These are phyloP conservation scores for Coccomyxa subellipsoidea DNA, from an alignment of 163 green algal species.

Conservation along the genomic window DNA sequence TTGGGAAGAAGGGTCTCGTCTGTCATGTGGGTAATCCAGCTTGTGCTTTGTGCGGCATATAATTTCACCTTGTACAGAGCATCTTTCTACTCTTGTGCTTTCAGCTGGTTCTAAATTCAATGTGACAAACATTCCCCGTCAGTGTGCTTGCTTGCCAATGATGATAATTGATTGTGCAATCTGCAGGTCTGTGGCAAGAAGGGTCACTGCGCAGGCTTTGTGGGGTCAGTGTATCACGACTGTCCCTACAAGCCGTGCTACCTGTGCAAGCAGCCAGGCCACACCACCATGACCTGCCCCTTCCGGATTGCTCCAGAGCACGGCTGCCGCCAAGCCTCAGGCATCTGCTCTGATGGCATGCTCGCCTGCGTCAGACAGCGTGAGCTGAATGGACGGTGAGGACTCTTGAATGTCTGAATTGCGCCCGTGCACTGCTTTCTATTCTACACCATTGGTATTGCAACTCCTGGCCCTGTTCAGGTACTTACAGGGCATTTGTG, in stretches of 20 bases:
- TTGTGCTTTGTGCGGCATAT: background rate
- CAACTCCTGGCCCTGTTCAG: background rate
- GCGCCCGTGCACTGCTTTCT: background rate
- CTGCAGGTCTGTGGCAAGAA: slow-evolving; percentile 76
- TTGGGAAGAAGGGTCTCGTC: slow-evolving; percentile 5
- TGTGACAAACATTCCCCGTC: background rate
- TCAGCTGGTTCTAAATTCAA: background rate
- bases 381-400: slow-evolving; percentile 28
- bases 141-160: background rate
- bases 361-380: slow-evolving; percentile 22
- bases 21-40: slow-evolving; percentile 25
- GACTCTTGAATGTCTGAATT: background rate
- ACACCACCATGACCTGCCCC: slow-evolving; percentile 83
- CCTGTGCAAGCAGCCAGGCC: slow-evolving; percentile 78
- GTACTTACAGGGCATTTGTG: background rate
- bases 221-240: slow-evolving; percentile 60
- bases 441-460: background rate
- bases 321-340: slow-evolving; percentile 17
- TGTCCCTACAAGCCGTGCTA: slow-evolving; percentile 64
- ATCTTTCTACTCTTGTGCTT: background rate
- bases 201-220: slow-evolving; percentile 79
- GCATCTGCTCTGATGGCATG: slow-evolving; percentile 1
- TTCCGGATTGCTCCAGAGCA: slow-evolving; percentile 51
- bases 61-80: background rate
- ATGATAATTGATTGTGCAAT: background rate